Base-by-base conservation (phyloP, 169 alveolate species). In the Plasmodium reichenowi region DNA sequence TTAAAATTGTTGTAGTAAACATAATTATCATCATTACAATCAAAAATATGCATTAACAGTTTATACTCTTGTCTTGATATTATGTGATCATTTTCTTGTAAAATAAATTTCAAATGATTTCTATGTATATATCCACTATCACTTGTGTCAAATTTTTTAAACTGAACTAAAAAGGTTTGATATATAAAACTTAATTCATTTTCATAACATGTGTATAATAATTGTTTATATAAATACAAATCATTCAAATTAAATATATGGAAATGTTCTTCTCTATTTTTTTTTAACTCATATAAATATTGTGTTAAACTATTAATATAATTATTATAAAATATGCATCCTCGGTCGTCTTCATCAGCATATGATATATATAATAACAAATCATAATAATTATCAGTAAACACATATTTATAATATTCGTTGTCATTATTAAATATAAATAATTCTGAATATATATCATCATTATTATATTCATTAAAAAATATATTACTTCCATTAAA, bases 21-120 rank as follows among this genome's bases (percentile, higher is more conserved):
- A 71, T 85, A 85, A 47, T 85, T 85, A 15, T 85, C 92, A 71
- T 85, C 92, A 20, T 85, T 85, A 54, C 29, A 85, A 52, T 50
- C 58, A 66, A 85, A 60, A 48, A 72, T 48, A 22, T 43, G 86
- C 12, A 85, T 38, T 17, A 85, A 52, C 45, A 85, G 17, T 59
- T 85, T 85, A 64, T 85, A 85, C 63, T 85, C 92, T 45, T 85
- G 92, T 24, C 54, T 85, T n/a, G 92, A 85, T 26, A 85, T 43
- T 9, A 85, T 85, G 56, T 85, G 92, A 20, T 85, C 72, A 52
- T 85, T 85, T 56, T 56, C 15, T 4, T 58, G 70, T 1, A 85
- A 75, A 10, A 71, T 66, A 22, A 47, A 71, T 85, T 85, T 85
- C 38, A 85, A 71, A n/a, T 59, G 22, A 17, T 17, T 59, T 8